Conservation (phyloP, 73 alveolate genomes). For the Paramecium bursaria region DNA sequence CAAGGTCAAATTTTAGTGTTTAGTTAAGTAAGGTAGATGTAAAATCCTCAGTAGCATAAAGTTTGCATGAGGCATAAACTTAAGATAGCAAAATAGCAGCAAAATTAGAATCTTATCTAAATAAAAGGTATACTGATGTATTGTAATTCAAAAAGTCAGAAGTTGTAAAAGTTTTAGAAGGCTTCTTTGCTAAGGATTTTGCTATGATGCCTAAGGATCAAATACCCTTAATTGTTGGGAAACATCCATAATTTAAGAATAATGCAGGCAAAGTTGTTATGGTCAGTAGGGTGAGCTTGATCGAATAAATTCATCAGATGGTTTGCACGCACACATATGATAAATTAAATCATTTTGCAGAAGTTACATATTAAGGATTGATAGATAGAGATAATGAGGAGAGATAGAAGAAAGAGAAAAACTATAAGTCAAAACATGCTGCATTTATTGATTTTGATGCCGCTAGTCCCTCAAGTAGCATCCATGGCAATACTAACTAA, state of each 20-base stretch:
- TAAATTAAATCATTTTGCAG: background rate
- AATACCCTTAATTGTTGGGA: background rate
- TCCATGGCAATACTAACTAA: background rate
- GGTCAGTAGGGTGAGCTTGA: background rate
- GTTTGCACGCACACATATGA: slow-evolving; percentile 2
- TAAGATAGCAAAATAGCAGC: background rate
- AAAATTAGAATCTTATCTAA: background rate
- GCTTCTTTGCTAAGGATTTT: slow-evolving; percentile 10
- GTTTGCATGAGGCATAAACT: background rate
- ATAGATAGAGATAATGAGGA: background rate
- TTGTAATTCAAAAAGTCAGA: background rate
- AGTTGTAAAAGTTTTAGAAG: slow-evolving; percentile 12
- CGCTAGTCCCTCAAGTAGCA: background rate
- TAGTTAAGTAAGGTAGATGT: background rate
- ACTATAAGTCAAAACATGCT: too few relatives aligned
- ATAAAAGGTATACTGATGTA: background rate
- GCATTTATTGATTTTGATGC: too few relatives aligned
- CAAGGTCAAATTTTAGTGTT: background rate
- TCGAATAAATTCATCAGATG: slow-evolving; percentile 1
- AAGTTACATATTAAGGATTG: background rate
- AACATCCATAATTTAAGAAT: background rate
- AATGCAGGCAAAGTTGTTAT: background rate
- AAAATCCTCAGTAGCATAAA: background rate
- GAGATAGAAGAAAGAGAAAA: background rate
- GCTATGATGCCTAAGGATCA: slow-evolving; percentile 13